Conservation (phyloP, 2,329 filamentous ascomycete species). For the Botrytis aclada region DNA sequence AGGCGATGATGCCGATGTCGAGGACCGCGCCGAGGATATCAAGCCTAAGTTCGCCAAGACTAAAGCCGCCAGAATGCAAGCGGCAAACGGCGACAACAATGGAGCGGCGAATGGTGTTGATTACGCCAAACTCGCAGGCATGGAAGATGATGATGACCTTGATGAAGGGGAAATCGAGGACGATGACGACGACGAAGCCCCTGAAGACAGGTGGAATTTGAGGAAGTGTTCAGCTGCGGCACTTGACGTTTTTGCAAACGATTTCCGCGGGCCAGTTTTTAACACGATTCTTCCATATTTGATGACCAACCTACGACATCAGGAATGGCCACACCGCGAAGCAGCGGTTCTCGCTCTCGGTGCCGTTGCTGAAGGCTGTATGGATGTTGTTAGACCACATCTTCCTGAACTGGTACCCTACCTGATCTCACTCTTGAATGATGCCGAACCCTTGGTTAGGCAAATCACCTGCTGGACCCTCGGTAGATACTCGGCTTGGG, state of each 20-base stretch:
- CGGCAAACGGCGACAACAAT: constrained; percentile 44
- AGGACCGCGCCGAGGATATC: constrained; percentile 87
- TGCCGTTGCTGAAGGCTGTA: constrained; percentile 91
- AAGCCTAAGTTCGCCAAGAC: constrained; percentile 86
- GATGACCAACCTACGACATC: constrained; percentile 81
- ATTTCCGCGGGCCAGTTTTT: constrained; percentile 87
- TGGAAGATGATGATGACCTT: constrained; percentile 61
- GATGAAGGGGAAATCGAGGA: constrained; percentile 86
- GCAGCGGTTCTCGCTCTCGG: constrained; percentile 91
- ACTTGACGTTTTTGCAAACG: constrained; percentile 86
- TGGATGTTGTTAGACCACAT: constrained; percentile 84
- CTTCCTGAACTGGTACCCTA: constrained; percentile 88
- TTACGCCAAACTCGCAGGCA: constrained; percentile 50
- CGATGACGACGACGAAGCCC: constrained; percentile 75
- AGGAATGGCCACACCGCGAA: constrained; percentile 88
- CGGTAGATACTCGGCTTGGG: constrained; percentile 90
- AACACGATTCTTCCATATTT: constrained; percentile 89
- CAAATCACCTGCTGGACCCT: constrained; percentile 99
- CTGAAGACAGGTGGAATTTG: constrained; percentile 91
- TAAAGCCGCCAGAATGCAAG: constrained; percentile 45
- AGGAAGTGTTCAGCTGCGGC: constrained; percentile 96
- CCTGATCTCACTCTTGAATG: constrained; percentile 79
- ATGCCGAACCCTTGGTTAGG: constrained; percentile 83
- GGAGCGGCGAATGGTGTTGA: constrained; percentile 54
- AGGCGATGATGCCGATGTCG: constrained; percentile 84